A percentile compares a stretch with the other conserved stretches of the same genome.
phyloP scores from a whole-genome alignment of 768 basidiomycete species.

The Sporobolomyces pararoseus region DNA sequence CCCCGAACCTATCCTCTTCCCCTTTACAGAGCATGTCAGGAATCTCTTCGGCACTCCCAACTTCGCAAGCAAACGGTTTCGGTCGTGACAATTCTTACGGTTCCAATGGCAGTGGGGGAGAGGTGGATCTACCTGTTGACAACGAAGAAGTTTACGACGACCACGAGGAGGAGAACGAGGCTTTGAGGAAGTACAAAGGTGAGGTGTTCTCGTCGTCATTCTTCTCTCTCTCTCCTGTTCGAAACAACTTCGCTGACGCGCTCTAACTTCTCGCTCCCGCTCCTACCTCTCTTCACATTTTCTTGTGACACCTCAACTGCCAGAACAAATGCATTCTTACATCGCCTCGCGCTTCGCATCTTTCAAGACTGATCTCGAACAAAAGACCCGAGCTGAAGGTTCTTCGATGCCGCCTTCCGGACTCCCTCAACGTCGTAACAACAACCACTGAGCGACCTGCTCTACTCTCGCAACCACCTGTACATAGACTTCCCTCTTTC shows the following conservation, averaged over 20 bases:
- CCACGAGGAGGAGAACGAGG: constrained; percentile 17
- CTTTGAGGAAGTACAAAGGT: constrained; percentile 28
- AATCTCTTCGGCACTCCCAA: not conserved
- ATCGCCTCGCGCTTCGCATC: constrained; percentile 20
- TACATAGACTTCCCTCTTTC: not conserved
- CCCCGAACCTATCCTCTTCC: constrained; percentile 5
- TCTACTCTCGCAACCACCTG: not conserved
- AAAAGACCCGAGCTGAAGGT: constrained; percentile 6
- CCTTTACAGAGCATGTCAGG: constrained; percentile 8
- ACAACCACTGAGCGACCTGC: not conserved
- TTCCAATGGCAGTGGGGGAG: not conserved
- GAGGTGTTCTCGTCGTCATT: not conserved
- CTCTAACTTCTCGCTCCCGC: no score
- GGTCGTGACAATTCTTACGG: constrained; percentile 16
- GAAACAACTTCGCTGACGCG: not conserved
- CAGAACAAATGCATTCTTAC: constrained; percentile 32
- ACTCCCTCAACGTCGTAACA: constrained; percentile 7
- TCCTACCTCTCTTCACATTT: no score
- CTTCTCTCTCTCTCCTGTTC: not conserved
- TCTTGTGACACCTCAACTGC: no score
- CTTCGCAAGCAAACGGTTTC: not conserved
- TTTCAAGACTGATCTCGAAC: constrained; percentile 30
- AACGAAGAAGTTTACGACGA: not conserved
- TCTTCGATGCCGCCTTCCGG: not conserved
- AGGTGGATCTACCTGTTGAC: not conserved